phyloP scores from a whole-genome alignment of 2,329 filamentous ascomycete genomes.

The Dendryphion nanum region DNA sequence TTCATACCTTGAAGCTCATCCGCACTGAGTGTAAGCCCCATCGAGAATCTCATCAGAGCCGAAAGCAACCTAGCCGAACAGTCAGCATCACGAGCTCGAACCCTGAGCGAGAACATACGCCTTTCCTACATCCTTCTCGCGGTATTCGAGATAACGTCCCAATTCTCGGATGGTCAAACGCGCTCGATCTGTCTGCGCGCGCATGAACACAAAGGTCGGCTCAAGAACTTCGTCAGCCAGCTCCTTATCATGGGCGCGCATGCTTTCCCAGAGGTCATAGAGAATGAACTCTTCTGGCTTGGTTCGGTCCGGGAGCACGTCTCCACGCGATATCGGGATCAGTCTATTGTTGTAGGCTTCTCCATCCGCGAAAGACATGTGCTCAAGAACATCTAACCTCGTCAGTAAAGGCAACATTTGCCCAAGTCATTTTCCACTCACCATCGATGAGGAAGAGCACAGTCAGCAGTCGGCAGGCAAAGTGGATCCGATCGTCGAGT shows the following conservation, averaged over 20 bases:
- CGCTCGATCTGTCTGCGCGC: slow-evolving; percentile 39
- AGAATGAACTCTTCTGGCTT: slow-evolving; percentile 39
- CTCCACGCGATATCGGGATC: slow-evolving; percentile 36
- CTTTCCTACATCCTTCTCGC: slow-evolving; percentile 41
- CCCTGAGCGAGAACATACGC: slow-evolving; percentile 23
- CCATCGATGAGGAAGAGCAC: slow-evolving; percentile 47
- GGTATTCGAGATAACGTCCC: slow-evolving; percentile 36
- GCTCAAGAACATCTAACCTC: slow-evolving; percentile 43
- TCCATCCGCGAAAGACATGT: slow-evolving; percentile 44
- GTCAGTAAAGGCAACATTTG: too few relatives aligned
- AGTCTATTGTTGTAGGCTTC: slow-evolving; percentile 38
- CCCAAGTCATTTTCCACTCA: slow-evolving; percentile 14
- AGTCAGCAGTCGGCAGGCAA: slow-evolving; percentile 41
- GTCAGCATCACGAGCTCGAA: not conserved
- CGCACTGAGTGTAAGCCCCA: slow-evolving; percentile 26
- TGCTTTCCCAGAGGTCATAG: slow-evolving; percentile 43
- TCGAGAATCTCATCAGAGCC: slow-evolving; percentile 42
- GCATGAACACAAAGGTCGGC: slow-evolving; percentile 42
- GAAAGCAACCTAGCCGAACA: not conserved
- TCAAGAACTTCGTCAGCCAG: slow-evolving; percentile 42
- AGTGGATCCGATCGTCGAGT: slow-evolving; percentile 37
- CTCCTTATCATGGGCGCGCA: slow-evolving; percentile 35
- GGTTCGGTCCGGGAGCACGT: slow-evolving; percentile 27
- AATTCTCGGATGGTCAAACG: slow-evolving; percentile 21
- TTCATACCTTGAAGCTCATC: slow-evolving; percentile 23